phyloP scores from a whole-genome alignment of 78 protist genomes.

The Dictyostelium brefeldianum region DNA sequence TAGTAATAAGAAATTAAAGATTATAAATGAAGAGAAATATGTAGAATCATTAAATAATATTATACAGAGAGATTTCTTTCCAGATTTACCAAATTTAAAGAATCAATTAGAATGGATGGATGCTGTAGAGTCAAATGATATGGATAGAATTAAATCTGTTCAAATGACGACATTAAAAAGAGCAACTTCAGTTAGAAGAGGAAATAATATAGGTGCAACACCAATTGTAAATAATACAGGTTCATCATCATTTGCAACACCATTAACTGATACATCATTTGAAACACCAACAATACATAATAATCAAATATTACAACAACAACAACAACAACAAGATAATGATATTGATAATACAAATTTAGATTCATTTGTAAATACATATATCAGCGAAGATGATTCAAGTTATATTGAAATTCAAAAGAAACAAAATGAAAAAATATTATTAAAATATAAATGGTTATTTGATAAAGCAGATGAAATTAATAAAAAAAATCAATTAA shows the following conservation, averaged over 20 bases:
- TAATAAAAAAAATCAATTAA: slow-evolving; percentile 19
- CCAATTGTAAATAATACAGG: slow-evolving; percentile 3
- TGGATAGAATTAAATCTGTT: slow-evolving; percentile 29
- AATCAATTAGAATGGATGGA: slow-evolving; percentile 72
- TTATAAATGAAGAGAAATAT: slow-evolving; percentile 81
- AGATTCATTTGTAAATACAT: slow-evolving; percentile 47
- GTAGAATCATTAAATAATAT: slow-evolving; percentile 46
- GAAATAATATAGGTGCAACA: neutral
- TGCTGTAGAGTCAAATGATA: slow-evolving; percentile 81
- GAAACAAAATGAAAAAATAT: neutral
- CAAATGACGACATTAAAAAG: slow-evolving; percentile 55
- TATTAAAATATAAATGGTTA: slow-evolving; percentile 43
- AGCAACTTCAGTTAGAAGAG: neutral
- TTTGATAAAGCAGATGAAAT: slow-evolving; percentile 18
- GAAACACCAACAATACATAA: slow-evolving; percentile 26
- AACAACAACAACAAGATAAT: neutral
- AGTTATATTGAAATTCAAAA: slow-evolving; percentile 32
- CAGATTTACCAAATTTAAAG: slow-evolving; percentile 71
- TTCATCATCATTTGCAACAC: neutral
- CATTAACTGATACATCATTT: neutral
- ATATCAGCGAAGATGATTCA: slow-evolving; percentile 48
- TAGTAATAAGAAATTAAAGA: neutral
- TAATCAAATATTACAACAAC: neutral
- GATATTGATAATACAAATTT: slow-evolving; percentile 12
- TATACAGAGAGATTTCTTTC: slow-evolving; percentile 86